A percentile compares a stretch with the other conserved stretches of the same genome.
Conservation (phyloP, 208 protist species). For the Acanthamoeba lenticulata region DNA sequence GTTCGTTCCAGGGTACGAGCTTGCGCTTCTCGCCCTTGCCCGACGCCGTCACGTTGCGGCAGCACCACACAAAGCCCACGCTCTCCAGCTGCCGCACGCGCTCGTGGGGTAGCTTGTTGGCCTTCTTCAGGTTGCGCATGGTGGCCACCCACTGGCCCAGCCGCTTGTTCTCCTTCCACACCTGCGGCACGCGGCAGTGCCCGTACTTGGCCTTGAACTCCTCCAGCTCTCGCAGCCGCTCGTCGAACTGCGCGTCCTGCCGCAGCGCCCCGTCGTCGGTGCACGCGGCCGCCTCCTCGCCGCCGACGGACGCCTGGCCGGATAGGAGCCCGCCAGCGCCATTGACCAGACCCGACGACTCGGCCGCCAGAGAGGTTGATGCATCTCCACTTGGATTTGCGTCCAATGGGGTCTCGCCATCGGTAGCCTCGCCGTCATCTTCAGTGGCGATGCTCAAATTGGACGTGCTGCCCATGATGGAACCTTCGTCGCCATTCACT, state of each 20-base stretch:
- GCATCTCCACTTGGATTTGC: too few species aligned
- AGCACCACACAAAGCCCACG: conserved; percentile 61
- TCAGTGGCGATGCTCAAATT: neutral
- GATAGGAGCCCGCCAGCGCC: too few species aligned
- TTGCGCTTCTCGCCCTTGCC: conserved; percentile 50
- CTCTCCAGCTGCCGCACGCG: neutral
- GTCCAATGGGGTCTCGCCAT: neutral
- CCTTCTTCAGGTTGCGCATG: conserved; percentile 47
- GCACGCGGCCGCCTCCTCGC: neutral
- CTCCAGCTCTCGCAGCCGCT: conserved; percentile 42
- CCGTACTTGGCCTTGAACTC: conserved; percentile 63
- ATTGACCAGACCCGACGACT: too few species aligned
- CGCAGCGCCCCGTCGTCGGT: neutral
- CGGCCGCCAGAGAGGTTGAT: too few species aligned
- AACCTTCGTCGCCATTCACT: neutral
- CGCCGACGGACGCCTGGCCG: too few species aligned
- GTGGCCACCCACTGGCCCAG: conserved; percentile 63
- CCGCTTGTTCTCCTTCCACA: conserved; percentile 52
- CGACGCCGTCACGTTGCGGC: neutral
- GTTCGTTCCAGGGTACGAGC: conserved; percentile 51
- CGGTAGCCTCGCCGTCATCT: neutral
- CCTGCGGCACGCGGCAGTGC: conserved; percentile 57
- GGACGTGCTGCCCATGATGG: neutral
- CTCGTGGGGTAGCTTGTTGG: conserved; percentile 37
- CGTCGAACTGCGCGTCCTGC: conserved; percentile 30